A percentile compares a stretch with the other conserved stretches of the same genome.
Conservation (phyloP, 202 grass and related monocot species). For the Bolboschoenoplectus hybrid region DNA sequence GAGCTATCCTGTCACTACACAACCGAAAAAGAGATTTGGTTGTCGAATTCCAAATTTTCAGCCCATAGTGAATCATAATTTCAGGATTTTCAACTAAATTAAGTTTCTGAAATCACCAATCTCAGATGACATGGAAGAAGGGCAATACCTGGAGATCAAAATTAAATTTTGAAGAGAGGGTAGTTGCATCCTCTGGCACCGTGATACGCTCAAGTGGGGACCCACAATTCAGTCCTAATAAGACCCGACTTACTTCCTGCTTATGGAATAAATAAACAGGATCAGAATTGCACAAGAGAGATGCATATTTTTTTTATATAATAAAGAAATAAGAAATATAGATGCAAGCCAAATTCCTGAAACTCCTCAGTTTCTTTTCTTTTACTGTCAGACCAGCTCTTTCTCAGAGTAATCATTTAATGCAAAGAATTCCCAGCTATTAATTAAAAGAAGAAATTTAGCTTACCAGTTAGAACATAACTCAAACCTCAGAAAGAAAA, state of each 20-base stretch:
- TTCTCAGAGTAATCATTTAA: neutral
- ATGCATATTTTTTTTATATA: neutral
- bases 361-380: neutral
- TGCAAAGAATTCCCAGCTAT: neutral
- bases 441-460: neutral
- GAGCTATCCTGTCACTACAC: neutral
- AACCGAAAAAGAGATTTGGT: neutral
- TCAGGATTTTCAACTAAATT: neutral
- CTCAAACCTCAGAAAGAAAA: conserved; percentile 8
- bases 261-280: conserved; percentile 34
- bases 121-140: neutral
- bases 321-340: neutral
- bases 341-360: neutral
- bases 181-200: conserved; percentile 48
- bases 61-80: neutral
- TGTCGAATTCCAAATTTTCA: neutral
- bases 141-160: conserved; percentile 85
- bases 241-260: conserved; percentile 82
- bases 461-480: neutral
- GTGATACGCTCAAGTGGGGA: conserved; percentile 52
- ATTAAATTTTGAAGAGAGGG: conserved; percentile 51
- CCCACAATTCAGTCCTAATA: conserved; percentile 80
- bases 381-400: neutral
- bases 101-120: neutral
- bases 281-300: conserved; percentile 8